A percentile compares a stretch with the other conserved stretches of the same genome.
Evolutionary conservation across 306 rosid genomes (phyloP).

Genomic region (Fagus crenata): DNA sequence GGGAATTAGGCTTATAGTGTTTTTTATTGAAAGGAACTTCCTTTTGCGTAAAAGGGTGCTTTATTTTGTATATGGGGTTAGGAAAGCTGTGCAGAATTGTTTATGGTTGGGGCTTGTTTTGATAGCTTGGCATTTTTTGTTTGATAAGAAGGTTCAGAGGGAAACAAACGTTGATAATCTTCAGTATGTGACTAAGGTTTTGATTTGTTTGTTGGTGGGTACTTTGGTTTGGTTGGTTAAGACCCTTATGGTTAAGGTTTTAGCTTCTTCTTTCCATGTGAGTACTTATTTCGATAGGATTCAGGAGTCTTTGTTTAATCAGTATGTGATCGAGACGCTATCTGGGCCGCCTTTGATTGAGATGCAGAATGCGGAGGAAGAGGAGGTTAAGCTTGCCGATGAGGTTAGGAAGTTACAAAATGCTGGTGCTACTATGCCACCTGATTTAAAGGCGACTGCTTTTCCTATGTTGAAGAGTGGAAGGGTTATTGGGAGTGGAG

Average conservation of each 20-base stretch:
- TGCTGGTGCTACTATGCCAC: conserved; percentile 80
- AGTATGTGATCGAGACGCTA: conserved; percentile 74
- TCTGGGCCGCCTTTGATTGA: conserved; percentile 78
- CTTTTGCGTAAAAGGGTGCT: conserved; percentile 67
- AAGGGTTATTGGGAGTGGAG: conserved; percentile 46
- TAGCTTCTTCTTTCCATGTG: conserved; percentile 85
- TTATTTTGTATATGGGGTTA: conserved; percentile 81
- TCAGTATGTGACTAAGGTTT: conserved; percentile 47
- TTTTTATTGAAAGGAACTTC: conserved; percentile 70
- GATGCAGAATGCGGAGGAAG: conserved; percentile 58
- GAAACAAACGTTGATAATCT: conserved; percentile 42
- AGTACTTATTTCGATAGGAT: conserved; percentile 83
- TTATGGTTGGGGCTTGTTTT: conserved; percentile 83
- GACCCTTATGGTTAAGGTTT: conserved; percentile 68
- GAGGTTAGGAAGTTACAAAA: conserved; percentile 76
- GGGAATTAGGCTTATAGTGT: conserved; percentile 59
- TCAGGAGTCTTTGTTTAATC: conserved; percentile 77
- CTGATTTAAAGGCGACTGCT: conserved; percentile 56
- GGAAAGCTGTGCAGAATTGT: conserved; percentile 69
- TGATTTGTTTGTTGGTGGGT: conserved; percentile 67
- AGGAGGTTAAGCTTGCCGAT: conserved; percentile 63
- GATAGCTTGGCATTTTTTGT: conserved; percentile 67
- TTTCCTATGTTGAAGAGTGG: conserved; percentile 42
- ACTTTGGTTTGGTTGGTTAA: conserved; percentile 74
- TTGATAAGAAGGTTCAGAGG: conserved; percentile 65